Conservation (phyloP, 2,329 filamentous ascomycete genomes). For the Triangularia setosa region DNA sequence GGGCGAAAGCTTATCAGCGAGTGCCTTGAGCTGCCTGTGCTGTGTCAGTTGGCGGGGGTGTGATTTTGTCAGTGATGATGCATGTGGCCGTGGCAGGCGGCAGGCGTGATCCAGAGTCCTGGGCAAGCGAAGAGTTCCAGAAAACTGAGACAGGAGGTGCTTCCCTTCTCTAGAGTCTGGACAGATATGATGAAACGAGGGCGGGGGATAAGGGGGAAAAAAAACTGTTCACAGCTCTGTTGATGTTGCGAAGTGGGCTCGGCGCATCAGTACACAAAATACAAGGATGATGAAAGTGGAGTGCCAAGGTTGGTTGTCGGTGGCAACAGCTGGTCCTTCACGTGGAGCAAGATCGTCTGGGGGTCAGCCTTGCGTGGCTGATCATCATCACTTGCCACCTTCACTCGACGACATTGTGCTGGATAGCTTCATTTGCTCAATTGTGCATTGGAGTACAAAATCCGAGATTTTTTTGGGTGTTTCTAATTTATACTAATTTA, state of each 20-base stretch:
- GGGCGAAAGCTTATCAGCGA: conserved; percentile 5
- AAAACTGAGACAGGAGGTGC: background rate
- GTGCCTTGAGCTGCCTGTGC: conserved; percentile 1
- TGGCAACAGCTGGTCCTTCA: conserved; percentile 23
- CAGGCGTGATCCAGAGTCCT: background rate
- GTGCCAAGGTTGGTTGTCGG: conserved; percentile 21
- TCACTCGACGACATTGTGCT: background rate
- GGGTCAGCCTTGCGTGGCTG: conserved; percentile 10
- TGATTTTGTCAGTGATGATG: background rate
- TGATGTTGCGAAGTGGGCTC: conserved; percentile 9
- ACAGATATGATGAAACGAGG: conserved; percentile 51
- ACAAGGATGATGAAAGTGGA: conserved; percentile 20
- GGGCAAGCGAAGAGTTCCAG: background rate
- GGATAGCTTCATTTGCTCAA: background rate
- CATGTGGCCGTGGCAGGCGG: background rate
- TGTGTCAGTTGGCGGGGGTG: conserved; percentile 1
- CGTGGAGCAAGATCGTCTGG: conserved; percentile 1
- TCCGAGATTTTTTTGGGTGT: background rate
- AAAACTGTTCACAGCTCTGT: conserved; percentile 8
- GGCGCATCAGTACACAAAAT: conserved; percentile 16
- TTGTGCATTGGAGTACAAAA: background rate
- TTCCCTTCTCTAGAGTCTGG: conserved; percentile 30
- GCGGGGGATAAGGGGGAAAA: conserved; percentile 5
- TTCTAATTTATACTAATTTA: background rate
- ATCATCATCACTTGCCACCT: background rate